Evolutionary conservation across 441 rosid species (phyloP).

Genomic region (Lepidium campestre): DNA sequence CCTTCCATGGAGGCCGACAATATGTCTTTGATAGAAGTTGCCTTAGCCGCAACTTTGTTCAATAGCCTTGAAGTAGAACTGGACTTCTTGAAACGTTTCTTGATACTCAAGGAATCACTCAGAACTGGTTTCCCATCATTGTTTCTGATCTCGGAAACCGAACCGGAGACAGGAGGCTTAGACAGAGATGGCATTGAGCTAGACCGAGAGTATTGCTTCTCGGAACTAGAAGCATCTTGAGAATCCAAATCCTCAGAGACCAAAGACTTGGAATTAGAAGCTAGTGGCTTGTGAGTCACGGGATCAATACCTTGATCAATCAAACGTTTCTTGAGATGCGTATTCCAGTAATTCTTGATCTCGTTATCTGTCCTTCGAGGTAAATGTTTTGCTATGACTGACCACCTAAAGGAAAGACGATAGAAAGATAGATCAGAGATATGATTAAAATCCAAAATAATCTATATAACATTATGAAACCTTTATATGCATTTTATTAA

Average conservation of each 20-base stretch:
- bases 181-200: constrained; percentile 44
- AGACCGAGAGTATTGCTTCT: constrained; percentile 42
- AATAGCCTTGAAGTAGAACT: constrained; percentile 29
- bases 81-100: constrained; percentile 7
- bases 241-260: constrained; percentile 18
- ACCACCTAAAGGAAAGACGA: constrained; percentile 41
- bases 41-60: constrained; percentile 31
- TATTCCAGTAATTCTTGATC: constrained; percentile 72
- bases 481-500: background rate
- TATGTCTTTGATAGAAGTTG: constrained; percentile 19
- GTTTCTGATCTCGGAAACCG: background rate
- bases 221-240: constrained; percentile 30
- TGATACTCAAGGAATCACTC: background rate
- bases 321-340: constrained; percentile 51
- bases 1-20: constrained; percentile 27
- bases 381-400: constrained; percentile 54
- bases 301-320: constrained; percentile 55
- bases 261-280: constrained; percentile 8
- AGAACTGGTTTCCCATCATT: background rate
- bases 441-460: background rate
- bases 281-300: constrained; percentile 46
- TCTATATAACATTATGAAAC: no score
- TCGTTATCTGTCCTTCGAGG: constrained; percentile 62
- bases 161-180: constrained; percentile 13
- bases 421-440: background rate